Evolutionary conservation across 352 stramenopile genomes (phyloP).

Genomic region (Paralagenidium karlingii): DNA sequence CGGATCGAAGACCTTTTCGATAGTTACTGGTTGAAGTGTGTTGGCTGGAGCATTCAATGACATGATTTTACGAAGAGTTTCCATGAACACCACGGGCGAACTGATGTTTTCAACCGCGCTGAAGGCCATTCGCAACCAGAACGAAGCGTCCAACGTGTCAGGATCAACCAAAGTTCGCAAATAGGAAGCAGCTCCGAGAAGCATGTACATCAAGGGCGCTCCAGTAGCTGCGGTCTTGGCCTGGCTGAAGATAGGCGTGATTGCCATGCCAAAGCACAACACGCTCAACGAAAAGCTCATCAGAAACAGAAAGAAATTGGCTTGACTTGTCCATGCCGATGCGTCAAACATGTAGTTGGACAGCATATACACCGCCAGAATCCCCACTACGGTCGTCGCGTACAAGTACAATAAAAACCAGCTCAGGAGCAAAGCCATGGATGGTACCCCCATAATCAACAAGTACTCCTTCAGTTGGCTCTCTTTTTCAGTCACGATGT

Average conservation of each 20-base stretch:
- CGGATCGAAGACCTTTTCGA: slow-evolving; percentile 18
- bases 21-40: slow-evolving; percentile 24
- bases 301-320: slow-evolving; percentile 50
- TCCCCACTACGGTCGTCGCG: slow-evolving; percentile 26
- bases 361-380: slow-evolving; percentile 44
- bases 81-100: slow-evolving; percentile 63
- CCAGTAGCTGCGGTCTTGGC: slow-evolving; percentile 50
- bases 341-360: slow-evolving; percentile 46
- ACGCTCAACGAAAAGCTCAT: slow-evolving; percentile 47
- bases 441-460: slow-evolving; percentile 79
- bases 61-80: slow-evolving; percentile 31
- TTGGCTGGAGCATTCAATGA: slow-evolving; percentile 27
- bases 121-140: not conserved
- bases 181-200: slow-evolving; percentile 35
- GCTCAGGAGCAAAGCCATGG: slow-evolving; percentile 55
- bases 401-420: slow-evolving; percentile 78
- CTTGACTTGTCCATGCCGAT: slow-evolving; percentile 4
- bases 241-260: slow-evolving; percentile 62
- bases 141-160: slow-evolving; percentile 24
- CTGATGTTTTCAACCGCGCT: slow-evolving; percentile 24
- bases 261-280: slow-evolving; percentile 48
- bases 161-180: slow-evolving; percentile 34
- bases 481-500: slow-evolving; percentile 86
- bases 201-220: slow-evolving; percentile 52
- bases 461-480: slow-evolving; percentile 81